Base-by-base conservation (phyloP, 2,329 filamentous ascomycete genomes). In the Apiospora hydei region DNA sequence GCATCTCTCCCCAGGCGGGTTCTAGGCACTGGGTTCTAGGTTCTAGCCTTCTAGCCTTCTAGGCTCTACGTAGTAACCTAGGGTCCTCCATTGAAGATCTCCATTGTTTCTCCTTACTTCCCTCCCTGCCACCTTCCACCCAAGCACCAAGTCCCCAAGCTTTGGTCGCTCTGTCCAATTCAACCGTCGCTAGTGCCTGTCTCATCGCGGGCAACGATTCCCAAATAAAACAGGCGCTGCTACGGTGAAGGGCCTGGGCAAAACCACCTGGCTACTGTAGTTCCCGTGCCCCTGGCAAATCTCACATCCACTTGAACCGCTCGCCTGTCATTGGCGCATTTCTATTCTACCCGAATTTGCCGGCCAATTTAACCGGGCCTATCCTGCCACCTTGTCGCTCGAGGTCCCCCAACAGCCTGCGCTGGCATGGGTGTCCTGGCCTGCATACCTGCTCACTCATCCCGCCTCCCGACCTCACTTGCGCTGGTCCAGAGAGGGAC, bases 281-380 rank as follows among this genome's bases (percentile, higher is more conserved):
- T 14, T 69, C 67, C 67, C 67, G 67, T 49, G 67, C 44, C 24
- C 67, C 26, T 69, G 44, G 67, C 67, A 46, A 46, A 49, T 69
- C 14, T 69, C 64, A 14, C 38, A 11, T 11, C n/a, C 24, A 49
- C 18, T 14, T 49, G 44, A 69, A 49, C 67, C 67, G 67, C 26
- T 7, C 44, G 67, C 26, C 18, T 69, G 43, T 18, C 11, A 69
- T 69, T 69, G 67, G 67, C 21, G 67, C 67, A 41, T 49, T 69
- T 69, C 10, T 18, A 69, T 69, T 69, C 44, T 69, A 46, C 67
- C 67, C 44, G 67, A 69, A 69, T 69, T 69, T 47, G 21, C 67
- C 67, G 67, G 67, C 16, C 67, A 6, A 46, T 69, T 69, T 69
- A 69, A 38, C 67, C 67, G 67, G 26, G 16, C 67, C 67, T 69